phyloP scores from a whole-genome alignment of 306 rosid genomes.

The Dicorynia guianensis region DNA sequence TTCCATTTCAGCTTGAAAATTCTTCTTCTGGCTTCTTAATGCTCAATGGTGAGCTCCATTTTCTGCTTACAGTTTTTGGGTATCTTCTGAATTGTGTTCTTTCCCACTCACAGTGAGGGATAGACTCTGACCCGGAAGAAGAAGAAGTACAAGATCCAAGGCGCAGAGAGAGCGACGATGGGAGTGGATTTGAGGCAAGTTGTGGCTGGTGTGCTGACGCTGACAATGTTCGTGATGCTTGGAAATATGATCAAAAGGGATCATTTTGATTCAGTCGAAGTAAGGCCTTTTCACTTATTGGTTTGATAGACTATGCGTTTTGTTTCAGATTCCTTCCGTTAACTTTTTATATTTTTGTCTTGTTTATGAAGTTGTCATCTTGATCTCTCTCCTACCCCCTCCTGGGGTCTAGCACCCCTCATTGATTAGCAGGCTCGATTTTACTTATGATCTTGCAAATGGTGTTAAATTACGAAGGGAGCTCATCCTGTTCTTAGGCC shows the following conservation, averaged over 20 bases:
- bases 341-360: not conserved
- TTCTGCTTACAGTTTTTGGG: constrained; percentile 8
- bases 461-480: not conserved
- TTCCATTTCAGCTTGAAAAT: not conserved
- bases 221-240: constrained; percentile 97
- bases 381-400: not conserved
- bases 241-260: constrained; percentile 98
- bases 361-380: not conserved
- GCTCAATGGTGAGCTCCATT: not conserved
- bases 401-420: not conserved
- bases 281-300: constrained; percentile 37
- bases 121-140: not conserved
- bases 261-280: constrained; percentile 89
- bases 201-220: constrained; percentile 84
- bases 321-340: not conserved
- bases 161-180: constrained; percentile 49
- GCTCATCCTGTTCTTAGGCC: not conserved
- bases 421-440: not conserved
- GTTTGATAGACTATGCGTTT: not conserved
- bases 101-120: constrained; percentile 20
- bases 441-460: not conserved
- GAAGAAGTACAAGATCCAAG: constrained; percentile 19
- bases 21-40: constrained; percentile 13
- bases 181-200: constrained; percentile 98
- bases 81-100: constrained; percentile 17